Evolutionary conservation across 2,329 filamentous ascomycete genomes (phyloP), one percentile per base, ranked within the genome.

Genomic region (Colletotrichum endophyticum): DNA sequence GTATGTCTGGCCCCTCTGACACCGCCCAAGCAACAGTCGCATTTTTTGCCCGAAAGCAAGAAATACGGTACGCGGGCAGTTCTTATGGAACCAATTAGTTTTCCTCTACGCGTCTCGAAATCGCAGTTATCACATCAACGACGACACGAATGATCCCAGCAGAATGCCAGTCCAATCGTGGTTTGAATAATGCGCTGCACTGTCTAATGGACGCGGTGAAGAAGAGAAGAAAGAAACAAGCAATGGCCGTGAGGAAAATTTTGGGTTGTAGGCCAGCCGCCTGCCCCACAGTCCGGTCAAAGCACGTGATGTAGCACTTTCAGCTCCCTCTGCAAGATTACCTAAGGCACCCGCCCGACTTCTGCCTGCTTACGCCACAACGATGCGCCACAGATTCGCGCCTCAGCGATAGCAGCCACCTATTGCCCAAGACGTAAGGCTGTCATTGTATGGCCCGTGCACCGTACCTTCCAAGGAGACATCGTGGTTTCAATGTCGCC

Each of bases 1-100:
- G 77, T 76, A 92, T 96, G 94, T 96, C 81, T 88, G 92, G 90
- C 91, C 87, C 93, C 92, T 96, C 94, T 96, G 94, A 96, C 94
- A 92, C 94, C 92, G 93, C 92, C 93, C 91, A 90, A 91, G 91
- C 83, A 85, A 84, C 84, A 83, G 88, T 34, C 32, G 49, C 66
- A 64, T 63, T 87, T 90, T 90, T 53, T 70, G 28, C 74, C 53
- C 53, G 57, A 66, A 70, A 63, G 67, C 66, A 30, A 69, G 30
- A 39, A 73, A 32, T 63, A 30, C 61, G 57, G 27, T 91, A 88
- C 92, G 87, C 89, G 90, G 92, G 91, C 92, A 93, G 92, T 89
- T 94, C 92, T 94, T 94, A 94, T 93, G 90, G 91, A 87, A 91
- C 90, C 90, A 87, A 84, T 57, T 69, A 82, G 80, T 82, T 82